Conservation (phyloP, 306 rosid species). For the Cyclanthera cordifolia region DNA sequence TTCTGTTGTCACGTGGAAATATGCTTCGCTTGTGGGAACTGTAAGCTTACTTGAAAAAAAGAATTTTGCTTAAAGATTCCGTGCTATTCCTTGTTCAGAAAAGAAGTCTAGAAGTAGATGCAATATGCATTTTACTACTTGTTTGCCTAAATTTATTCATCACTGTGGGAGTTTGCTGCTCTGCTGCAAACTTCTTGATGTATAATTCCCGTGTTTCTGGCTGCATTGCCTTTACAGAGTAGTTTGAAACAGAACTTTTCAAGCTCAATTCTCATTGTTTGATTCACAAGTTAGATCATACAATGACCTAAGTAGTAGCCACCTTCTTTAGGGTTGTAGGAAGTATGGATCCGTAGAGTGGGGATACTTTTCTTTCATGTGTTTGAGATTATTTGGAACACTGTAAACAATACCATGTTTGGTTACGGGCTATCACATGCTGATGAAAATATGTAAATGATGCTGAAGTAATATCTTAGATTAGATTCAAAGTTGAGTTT, state of each 20-base stretch:
- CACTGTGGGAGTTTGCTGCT: not conserved
- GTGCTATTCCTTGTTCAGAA: not conserved
- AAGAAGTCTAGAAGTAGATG: not conserved
- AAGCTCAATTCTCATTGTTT: not conserved
- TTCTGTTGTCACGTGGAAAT: slow-evolving; percentile 65
- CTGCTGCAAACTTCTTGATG: slow-evolving; percentile 4
- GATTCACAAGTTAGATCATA: not conserved
- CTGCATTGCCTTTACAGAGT: not conserved
- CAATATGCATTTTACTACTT: not conserved
- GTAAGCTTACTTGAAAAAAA: slow-evolving; percentile 47
- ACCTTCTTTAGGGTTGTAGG: not conserved
- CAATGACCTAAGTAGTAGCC: not conserved
- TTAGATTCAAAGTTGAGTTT: not conserved
- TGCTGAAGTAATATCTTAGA: no score
- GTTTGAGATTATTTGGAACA: not conserved
- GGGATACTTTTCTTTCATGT: not conserved
- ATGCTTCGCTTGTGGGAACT: slow-evolving; percentile 48
- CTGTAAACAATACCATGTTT: not conserved
- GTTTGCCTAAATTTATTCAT: not conserved
- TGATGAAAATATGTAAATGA: not conserved
- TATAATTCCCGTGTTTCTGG: not conserved
- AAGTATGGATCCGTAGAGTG: not conserved
- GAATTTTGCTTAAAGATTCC: not conserved
- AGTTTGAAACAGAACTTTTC: not conserved
- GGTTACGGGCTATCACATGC: not conserved